Base-by-base conservation (phyloP, 2,329 filamentous ascomycete genomes). In the Apiospora marii region DNA sequence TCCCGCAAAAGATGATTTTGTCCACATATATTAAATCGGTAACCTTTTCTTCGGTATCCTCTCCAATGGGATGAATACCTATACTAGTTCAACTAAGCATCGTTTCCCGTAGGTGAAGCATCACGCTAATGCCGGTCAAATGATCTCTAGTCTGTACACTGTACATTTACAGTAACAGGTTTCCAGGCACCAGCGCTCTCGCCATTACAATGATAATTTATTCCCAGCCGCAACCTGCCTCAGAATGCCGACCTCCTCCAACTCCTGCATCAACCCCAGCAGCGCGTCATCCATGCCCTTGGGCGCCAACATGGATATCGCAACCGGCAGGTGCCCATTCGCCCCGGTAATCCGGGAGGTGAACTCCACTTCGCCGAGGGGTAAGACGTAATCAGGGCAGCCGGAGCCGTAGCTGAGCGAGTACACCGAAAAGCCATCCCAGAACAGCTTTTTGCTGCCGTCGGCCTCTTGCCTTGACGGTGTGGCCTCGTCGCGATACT, bases 321-420 rank as follows among this genome's bases (percentile, higher is more conserved):
- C 71, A 4, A 75, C 73, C 1, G 74, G 76, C 12, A 76, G 64
- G 46, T 73, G 70, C n/a, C 73, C 74, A 19, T 71, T 70, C 3
- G 30, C 58, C 4, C 70, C 51, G 0, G 76, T 76, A 51, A 74
- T 43, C 46, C 69, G 72, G 14, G 75, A 75, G 22, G 37, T 46
- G 58, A 75, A 76, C 6, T 48, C 24, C 6, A 73, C 72, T 27
- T 77, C 73, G 8, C 76, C 72, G 6, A 76, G 24, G 19, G 68
- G 68, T 27, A 69, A 5, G 19, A 69, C 68, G 30, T 49, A 69
- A 48, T 77, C 76, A 1, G 75, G 74, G 44, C 74, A 77, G 19
- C 75, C 74, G 7, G 74, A 74, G 48, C 72, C 73, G 71, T 77
- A 75, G 37, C 75, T 76, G 61, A 76, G 70, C 1, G 74, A 74